Evolutionary conservation across 495 filamentous ascomycete species (phyloP), one percentile per base, ranked within the genome.

Genomic region (Saxophila tyrrhenica): DNA sequence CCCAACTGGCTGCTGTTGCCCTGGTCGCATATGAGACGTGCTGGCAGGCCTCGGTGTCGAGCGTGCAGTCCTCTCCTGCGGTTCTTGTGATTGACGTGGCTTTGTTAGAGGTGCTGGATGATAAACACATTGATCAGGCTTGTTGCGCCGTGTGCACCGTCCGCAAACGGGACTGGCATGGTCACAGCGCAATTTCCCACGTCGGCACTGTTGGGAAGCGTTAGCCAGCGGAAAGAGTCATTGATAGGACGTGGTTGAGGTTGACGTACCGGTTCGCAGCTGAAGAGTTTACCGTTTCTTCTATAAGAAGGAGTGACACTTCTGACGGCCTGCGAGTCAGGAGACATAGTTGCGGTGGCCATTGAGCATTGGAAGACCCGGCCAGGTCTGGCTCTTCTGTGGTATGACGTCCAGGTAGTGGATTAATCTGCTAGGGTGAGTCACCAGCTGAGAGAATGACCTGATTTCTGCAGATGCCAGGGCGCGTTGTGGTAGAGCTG

Each of bases 51-150:
- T n/a, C 16, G 15, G 16, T 7, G 41, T 44, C n/a, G 41, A n/a
- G 41, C 41, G 15, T 21, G 41, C 5, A n/a, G 41, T 5, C 5
- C n/a, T 44, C 7, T 17, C 41, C 17, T 44, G 41, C n/a, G 41
- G 16, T 44, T n/a, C 15, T 44, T 44, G 45, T 23, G 45, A 48
- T 25, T 23, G 24, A 15, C 57, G 57, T 23, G 52, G 48, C 44
- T 60, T 60, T 9, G 57, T 60, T 20, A 60, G 44, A 24, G 56
- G 56, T 5, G 51, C 59, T 22, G 59, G 59, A 50, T 62, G 59
- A 51, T 62, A 62, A 20, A 62, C 42, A 41, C 59, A 62, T 45
- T 58, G 54, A 17, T 58, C 59, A 15, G 59, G 51, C 41, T 62
- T 62, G 39, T 55, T 55, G 17, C 59, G 54, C 10, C 55, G 39